Percentiles rank a stretch among this genome's conserved stretches.
These are phyloP conservation scores for Botryotinia narcissicola DNA, from an alignment of 2,329 filamentous ascomycete genomes.

Conservation along the genomic window DNA sequence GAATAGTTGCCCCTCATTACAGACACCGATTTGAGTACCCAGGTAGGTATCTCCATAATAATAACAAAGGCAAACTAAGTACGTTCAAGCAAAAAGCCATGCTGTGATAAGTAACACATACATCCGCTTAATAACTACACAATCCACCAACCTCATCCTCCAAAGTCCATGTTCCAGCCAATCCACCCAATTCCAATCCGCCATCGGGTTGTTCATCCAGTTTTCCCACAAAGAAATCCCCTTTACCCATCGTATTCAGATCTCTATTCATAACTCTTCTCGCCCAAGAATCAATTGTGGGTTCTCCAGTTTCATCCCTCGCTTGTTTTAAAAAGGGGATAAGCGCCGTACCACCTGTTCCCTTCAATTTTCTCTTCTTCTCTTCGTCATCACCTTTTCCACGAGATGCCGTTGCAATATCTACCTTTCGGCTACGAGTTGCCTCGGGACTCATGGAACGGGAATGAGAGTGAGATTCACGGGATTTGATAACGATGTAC, in stretches of 20 bases:
- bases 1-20: neutral
- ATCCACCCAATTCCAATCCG: constrained; percentile 55
- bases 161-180: constrained; percentile 86
- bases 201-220: constrained; percentile 42
- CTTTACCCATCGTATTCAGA: constrained; percentile 41
- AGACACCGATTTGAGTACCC: neutral
- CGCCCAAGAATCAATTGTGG: constrained; percentile 70
- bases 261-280: constrained; percentile 41
- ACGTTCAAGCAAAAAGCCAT: neutral
- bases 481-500: constrained; percentile 89
- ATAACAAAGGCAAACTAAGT: neutral
- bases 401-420: constrained; percentile 59
- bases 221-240: constrained; percentile 59
- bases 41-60: neutral
- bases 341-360: constrained; percentile 88
- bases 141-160: constrained; percentile 70
- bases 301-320: constrained; percentile 91
- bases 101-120: neutral
- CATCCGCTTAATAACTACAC: constrained; percentile 36
- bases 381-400: constrained; percentile 42
- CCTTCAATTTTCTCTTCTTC: constrained; percentile 63
- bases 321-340: constrained; percentile 98
- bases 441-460: constrained; percentile 52
- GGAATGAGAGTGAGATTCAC: constrained; percentile 65
- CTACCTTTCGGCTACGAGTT: constrained; percentile 51